Evolutionary conservation across 139 green algal genomes (phyloP).

Genomic region (Ostreobium quekettii): DNA sequence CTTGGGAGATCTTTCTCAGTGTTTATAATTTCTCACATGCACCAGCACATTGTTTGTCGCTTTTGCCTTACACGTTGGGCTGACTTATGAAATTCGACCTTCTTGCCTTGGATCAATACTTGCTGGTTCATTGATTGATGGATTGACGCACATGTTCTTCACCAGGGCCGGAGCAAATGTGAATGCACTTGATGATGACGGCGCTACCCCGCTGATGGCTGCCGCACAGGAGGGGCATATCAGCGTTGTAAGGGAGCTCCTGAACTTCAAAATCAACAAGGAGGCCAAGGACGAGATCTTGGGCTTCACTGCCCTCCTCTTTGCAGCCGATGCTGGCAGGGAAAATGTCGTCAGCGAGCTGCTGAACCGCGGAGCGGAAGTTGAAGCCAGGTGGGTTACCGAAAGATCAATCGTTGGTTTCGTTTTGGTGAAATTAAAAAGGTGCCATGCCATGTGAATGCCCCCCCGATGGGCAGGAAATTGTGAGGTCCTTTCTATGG

Average conservation of each 20-base stretch:
- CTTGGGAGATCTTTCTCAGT: too few relatives aligned
- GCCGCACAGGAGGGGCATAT: conserved; percentile 1
- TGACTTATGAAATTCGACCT: too few relatives aligned
- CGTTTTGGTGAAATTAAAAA: too few relatives aligned
- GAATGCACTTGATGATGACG: background rate
- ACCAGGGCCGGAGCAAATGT: background rate
- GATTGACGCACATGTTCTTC: background rate
- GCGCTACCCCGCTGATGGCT: conserved; percentile 9
- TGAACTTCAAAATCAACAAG: background rate
- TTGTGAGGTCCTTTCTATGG: too few relatives aligned
- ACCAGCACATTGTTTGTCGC: background rate
- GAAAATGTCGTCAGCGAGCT: background rate
- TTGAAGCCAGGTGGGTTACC: too few relatives aligned
- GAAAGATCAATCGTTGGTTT: too few relatives aligned
- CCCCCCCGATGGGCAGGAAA: too few relatives aligned
- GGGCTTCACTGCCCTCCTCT: conserved; percentile 6
- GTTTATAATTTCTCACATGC: background rate
- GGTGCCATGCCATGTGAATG: too few relatives aligned
- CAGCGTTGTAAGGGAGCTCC: background rate
- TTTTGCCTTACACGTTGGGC: too few relatives aligned
- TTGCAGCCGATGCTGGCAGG: background rate
- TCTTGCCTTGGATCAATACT: too few relatives aligned
- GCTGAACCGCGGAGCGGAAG: background rate
- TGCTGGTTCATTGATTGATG: background rate
- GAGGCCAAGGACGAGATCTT: background rate